phyloP scores from a whole-genome alignment of 805 yeast genomes.

The Nakazawaea laoshanensis region DNA sequence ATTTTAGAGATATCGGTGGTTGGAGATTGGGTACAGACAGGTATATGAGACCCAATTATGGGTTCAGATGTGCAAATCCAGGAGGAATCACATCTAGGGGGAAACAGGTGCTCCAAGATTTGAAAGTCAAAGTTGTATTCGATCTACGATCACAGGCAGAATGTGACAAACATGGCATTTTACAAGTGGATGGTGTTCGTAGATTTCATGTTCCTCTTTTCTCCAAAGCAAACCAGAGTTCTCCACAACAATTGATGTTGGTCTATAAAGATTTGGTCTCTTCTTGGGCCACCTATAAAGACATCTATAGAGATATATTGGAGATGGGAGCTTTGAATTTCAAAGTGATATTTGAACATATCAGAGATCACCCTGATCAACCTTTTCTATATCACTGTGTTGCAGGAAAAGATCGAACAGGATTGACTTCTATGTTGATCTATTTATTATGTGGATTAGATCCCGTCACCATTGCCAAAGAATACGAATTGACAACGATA shows the following conservation, averaged over 20 bases:
- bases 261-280: constrained; percentile 46
- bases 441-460: constrained; percentile 60
- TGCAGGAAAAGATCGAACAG: constrained; percentile 86
- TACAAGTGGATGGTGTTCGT: constrained; percentile 34
- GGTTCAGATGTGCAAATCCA: constrained; percentile 61
- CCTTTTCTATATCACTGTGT: constrained; percentile 68
- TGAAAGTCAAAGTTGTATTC: constrained; percentile 48
- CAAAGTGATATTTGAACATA: constrained; percentile 39
- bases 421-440: constrained; percentile 61
- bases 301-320: constrained; percentile 55
- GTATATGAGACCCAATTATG: constrained; percentile 42
- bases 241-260: constrained; percentile 57
- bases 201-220: constrained; percentile 54
- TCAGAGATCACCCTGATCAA: constrained; percentile 44
- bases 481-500: constrained; percentile 65
- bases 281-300: constrained; percentile 54
- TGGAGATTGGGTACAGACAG: constrained; percentile 35
- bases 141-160: constrained; percentile 65
- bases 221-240: constrained; percentile 34
- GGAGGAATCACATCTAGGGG: constrained; percentile 46
- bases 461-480: constrained; percentile 55
- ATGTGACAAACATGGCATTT: constrained; percentile 33
- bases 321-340: constrained; percentile 39
- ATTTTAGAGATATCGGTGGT: constrained; percentile 80
- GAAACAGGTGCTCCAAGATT: constrained; percentile 23